phyloP scores from a whole-genome alignment of 1,284 basidiomycete species.

The Schizopora paradoxa region DNA sequence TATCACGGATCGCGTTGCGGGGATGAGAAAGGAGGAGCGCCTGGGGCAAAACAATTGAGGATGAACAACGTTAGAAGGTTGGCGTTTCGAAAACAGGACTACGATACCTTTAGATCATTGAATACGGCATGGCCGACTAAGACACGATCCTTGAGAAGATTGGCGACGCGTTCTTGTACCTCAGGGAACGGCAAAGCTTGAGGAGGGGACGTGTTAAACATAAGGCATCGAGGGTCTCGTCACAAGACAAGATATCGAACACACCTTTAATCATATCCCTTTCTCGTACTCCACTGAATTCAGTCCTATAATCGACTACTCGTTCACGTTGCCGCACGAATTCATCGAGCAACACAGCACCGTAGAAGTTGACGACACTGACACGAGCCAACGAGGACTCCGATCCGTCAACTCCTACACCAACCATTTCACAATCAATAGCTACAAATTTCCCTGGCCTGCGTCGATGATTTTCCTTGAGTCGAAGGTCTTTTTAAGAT shows the following conservation, averaged over 20 bases:
- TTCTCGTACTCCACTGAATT: constrained; percentile 83
- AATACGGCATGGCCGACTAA: constrained; percentile 92
- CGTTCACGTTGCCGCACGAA: constrained; percentile 86
- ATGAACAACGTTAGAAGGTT: neutral
- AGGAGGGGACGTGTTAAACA: constrained; percentile 1
- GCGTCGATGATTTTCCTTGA: neutral
- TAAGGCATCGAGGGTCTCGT: neutral
- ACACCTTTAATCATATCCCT: constrained; percentile 69
- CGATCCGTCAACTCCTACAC: constrained; percentile 76
- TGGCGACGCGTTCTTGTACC: constrained; percentile 78
- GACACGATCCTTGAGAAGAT: constrained; percentile 74
- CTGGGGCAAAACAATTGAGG: constrained; percentile 32
- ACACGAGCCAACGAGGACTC: constrained; percentile 88
- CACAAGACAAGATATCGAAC: constrained; percentile 20
- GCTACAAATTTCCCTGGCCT: constrained; percentile 79
- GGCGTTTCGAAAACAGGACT: neutral
- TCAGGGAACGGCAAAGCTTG: constrained; percentile 75
- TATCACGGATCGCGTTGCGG: constrained; percentile 74
- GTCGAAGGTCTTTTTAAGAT: neutral
- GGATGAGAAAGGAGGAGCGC: constrained; percentile 91
- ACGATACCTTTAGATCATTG: constrained; percentile 81
- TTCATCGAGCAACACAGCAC: constrained; percentile 74
- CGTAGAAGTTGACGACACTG: constrained; percentile 88
- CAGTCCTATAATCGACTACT: constrained; percentile 92
- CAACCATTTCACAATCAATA: constrained; percentile 98